These are phyloP conservation scores for Leptodontidium sp. DNA, from an alignment of 2,329 filamentous ascomycete species.

Conservation along the genomic window DNA sequence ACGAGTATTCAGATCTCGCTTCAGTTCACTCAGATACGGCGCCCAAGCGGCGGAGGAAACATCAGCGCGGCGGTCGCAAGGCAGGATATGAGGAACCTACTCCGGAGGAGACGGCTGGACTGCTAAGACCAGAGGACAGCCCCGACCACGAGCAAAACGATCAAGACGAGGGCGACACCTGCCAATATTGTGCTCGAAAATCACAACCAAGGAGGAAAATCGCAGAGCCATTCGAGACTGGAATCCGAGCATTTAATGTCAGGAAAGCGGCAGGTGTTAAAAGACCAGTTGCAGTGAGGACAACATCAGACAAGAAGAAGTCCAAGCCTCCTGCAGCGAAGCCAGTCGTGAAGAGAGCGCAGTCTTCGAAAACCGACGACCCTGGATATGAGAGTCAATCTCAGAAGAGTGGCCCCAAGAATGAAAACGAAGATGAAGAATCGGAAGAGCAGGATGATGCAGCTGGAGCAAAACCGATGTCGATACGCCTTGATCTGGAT, in stretches of 20 bases:
- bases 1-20: slow-evolving; percentile 17
- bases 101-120: neutral
- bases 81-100: slow-evolving; percentile 9
- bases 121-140: slow-evolving; percentile 3
- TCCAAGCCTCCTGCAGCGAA: slow-evolving; percentile 22
- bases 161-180: neutral
- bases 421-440: slow-evolving; percentile 22
- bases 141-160: neutral
- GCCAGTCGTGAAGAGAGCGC: slow-evolving; percentile 31
- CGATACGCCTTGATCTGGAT: slow-evolving; percentile 76
- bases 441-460: slow-evolving; percentile 39
- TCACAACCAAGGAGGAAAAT: neutral
- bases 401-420: slow-evolving; percentile 41
- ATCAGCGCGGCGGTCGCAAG: slow-evolving; percentile 8
- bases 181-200: slow-evolving; percentile 15
- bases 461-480: slow-evolving; percentile 64
- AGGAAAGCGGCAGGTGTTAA: slow-evolving; percentile 34
- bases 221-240: slow-evolving; percentile 34
- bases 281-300: slow-evolving; percentile 37
- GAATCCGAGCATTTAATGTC: slow-evolving; percentile 41
- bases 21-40: slow-evolving; percentile 6
- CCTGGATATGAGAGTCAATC: slow-evolving; percentile 23
- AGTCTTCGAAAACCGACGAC: neutral
- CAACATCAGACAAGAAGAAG: slow-evolving; percentile 30
- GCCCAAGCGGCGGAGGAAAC: neutral